phyloP scores from a whole-genome alignment of 2,329 filamentous ascomycete species.

The Verruconis gallopava region DNA sequence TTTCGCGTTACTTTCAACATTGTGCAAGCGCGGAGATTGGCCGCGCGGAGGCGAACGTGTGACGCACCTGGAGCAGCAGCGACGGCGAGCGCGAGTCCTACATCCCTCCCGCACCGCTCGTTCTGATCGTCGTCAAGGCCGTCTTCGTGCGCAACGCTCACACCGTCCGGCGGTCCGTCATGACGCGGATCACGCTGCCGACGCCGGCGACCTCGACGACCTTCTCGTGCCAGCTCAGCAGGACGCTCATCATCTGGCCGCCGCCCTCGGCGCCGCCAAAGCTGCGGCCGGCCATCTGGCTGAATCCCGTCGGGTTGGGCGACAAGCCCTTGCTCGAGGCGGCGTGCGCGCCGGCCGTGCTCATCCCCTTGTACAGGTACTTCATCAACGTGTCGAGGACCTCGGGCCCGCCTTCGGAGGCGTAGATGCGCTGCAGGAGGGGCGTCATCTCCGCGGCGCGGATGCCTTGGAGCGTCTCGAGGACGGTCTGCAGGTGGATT shows the following conservation, averaged over 20 bases:
- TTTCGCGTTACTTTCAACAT: too few relatives aligned
- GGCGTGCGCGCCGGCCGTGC: slow-evolving; percentile 21
- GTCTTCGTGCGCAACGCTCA: slow-evolving; percentile 38
- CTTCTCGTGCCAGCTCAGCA: slow-evolving; percentile 98
- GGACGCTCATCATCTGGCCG: slow-evolving; percentile 84
- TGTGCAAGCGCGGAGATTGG: too few relatives aligned
- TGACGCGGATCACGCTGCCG: slow-evolving; percentile 79
- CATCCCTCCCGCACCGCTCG: too few relatives aligned
- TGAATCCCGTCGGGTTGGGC: slow-evolving; percentile 78
- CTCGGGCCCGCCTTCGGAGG: slow-evolving; percentile 66
- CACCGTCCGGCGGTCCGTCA: slow-evolving; percentile 92
- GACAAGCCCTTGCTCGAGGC: slow-evolving; percentile 34
- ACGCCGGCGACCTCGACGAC: slow-evolving; percentile 84
- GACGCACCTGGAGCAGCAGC: too few relatives aligned
- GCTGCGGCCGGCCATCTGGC: slow-evolving; percentile 51
- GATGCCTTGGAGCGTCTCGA: slow-evolving; percentile 91
- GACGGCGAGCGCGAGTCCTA: too few relatives aligned
- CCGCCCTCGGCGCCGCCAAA: slow-evolving; percentile 50
- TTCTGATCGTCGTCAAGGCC: too few relatives aligned
- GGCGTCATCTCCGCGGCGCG: slow-evolving; percentile 92
- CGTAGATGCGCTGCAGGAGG: slow-evolving; percentile 70
- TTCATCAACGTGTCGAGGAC: slow-evolving; percentile 91
- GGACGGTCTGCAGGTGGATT: slow-evolving; percentile 72
- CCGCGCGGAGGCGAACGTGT: too few relatives aligned
- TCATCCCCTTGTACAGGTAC: slow-evolving; percentile 96